Evolutionary conservation across 352 stramenopile genomes (phyloP).

Genomic region (Phytophthora vignae): DNA sequence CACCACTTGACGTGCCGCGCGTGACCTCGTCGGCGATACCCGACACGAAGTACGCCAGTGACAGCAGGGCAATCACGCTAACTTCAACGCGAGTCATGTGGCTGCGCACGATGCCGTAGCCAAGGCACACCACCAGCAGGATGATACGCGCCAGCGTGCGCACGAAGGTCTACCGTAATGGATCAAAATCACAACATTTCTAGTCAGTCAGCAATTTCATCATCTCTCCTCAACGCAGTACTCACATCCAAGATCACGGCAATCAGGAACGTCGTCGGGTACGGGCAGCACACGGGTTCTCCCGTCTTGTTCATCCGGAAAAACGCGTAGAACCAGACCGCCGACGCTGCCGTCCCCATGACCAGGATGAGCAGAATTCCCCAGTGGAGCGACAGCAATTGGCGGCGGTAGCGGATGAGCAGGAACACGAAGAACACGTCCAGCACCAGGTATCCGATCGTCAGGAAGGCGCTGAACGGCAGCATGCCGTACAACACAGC

Average conservation of each 20-base stretch:
- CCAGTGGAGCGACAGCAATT: conserved; percentile 83
- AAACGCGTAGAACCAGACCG: conserved; percentile 87
- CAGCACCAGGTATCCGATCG: conserved; percentile 79
- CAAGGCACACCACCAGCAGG: conserved; percentile 90
- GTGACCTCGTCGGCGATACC: conserved; percentile 82
- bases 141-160: conserved; percentile 88
- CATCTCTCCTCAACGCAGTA: background rate
- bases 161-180: conserved; percentile 64
- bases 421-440: conserved; percentile 83
- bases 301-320: conserved; percentile 91
- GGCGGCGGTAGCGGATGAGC: conserved; percentile 69
- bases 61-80: conserved; percentile 66
- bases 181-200: background rate
- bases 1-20: conserved; percentile 79
- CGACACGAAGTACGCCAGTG: conserved; percentile 78
- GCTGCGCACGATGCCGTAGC: conserved; percentile 89
- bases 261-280: conserved; percentile 85
- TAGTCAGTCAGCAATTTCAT: conserved; percentile 7
- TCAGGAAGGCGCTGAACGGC: conserved; percentile 81
- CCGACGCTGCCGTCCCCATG: conserved; percentile 70
- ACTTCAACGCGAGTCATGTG: conserved; percentile 62
- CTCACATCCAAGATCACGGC: conserved; percentile 84
- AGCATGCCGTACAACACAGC: conserved; percentile 88
- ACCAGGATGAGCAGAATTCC: conserved; percentile 84
- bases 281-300: conserved; percentile 90